These are phyloP conservation scores for Neonectria coccinea DNA, from an alignment of 2,329 filamentous ascomycete genomes.

Conservation along the genomic window DNA sequence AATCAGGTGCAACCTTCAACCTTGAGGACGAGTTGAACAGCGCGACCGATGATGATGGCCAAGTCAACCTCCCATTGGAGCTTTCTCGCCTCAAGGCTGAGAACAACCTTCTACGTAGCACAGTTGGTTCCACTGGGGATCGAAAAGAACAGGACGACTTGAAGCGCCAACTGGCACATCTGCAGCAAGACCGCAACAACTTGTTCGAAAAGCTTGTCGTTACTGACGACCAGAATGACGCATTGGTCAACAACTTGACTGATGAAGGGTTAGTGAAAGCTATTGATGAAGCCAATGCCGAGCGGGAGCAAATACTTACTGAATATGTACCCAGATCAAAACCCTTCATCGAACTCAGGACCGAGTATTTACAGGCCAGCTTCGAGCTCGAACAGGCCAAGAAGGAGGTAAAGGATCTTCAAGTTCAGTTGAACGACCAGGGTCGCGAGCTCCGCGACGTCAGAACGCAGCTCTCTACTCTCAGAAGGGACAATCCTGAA, in stretches of 20 bases:
- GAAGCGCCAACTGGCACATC: conserved; percentile 60
- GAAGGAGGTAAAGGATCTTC: conserved; percentile 57
- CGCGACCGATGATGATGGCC: conserved; percentile 54
- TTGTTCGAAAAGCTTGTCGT: conserved; percentile 70
- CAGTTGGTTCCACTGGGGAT: conserved; percentile 65
- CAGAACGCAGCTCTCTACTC: conserved; percentile 65
- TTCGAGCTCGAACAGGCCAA: conserved; percentile 62
- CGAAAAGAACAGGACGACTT: conserved; percentile 68
- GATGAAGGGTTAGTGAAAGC: conserved; percentile 66
- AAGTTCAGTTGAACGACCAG: conserved; percentile 62
- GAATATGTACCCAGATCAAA: conserved; percentile 62
- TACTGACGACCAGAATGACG: conserved; percentile 67
- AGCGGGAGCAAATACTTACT: conserved; percentile 57
- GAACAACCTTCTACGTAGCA: conserved; percentile 68
- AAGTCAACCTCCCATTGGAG: conserved; percentile 61
- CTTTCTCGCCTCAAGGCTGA: conserved; percentile 71
- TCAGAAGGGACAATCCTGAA: conserved; percentile 65
- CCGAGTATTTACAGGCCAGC: conserved; percentile 57
- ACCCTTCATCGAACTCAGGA: conserved; percentile 64
- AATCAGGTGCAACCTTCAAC: conserved; percentile 51
- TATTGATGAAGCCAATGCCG: conserved; percentile 48
- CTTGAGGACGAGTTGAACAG: conserved; percentile 72
- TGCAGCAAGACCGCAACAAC: conserved; percentile 67
- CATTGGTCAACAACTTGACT: conserved; percentile 63
- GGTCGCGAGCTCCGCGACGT: conserved; percentile 66